Conservation (phyloP, 176 grass and related monocot species). For the Aegilops umbellulata region DNA sequence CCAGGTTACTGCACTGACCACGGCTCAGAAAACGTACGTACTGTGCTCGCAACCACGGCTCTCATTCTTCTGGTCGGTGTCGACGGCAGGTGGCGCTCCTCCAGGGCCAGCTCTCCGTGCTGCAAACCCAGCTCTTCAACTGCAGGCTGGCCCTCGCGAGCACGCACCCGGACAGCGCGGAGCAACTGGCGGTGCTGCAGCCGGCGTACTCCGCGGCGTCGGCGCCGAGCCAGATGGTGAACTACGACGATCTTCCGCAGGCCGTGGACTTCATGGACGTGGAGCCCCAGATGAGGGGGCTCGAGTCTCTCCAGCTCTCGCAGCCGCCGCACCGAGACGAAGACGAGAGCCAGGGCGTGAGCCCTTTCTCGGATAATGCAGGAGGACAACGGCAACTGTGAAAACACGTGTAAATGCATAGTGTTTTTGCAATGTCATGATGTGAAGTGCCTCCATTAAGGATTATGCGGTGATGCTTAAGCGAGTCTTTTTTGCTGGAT, state of each 20-base stretch:
- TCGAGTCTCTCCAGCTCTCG: constrained; percentile 23
- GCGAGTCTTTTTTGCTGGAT: background rate
- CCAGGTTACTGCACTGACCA: constrained; percentile 22
- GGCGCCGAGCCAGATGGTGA: constrained; percentile 36
- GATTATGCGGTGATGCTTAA: background rate
- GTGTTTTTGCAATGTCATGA: background rate
- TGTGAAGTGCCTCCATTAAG: background rate
- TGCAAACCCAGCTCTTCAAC: constrained; percentile 57
- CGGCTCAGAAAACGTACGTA: too few relatives aligned
- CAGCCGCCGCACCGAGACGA: constrained; percentile 22
- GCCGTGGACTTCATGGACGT: constrained; percentile 45
- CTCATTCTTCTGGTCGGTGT: too few relatives aligned
- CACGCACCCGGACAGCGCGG: constrained; percentile 16
- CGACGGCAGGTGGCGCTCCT: constrained; percentile 36
- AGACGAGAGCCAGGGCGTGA: constrained; percentile 24
- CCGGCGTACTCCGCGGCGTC: constrained; percentile 37
- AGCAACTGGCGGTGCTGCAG: constrained; percentile 40
- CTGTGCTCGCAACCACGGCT: too few relatives aligned
- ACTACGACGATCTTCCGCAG: constrained; percentile 34
- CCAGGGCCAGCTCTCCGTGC: constrained; percentile 58
- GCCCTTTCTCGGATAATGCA: constrained; percentile 15
- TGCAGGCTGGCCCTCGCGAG: constrained; percentile 44
- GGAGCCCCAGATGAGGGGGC: constrained; percentile 21
- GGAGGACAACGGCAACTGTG: background rate
- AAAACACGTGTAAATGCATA: background rate